phyloP scores from a whole-genome alignment of 345 rosid species.

The Brassica carinata region DNA sequence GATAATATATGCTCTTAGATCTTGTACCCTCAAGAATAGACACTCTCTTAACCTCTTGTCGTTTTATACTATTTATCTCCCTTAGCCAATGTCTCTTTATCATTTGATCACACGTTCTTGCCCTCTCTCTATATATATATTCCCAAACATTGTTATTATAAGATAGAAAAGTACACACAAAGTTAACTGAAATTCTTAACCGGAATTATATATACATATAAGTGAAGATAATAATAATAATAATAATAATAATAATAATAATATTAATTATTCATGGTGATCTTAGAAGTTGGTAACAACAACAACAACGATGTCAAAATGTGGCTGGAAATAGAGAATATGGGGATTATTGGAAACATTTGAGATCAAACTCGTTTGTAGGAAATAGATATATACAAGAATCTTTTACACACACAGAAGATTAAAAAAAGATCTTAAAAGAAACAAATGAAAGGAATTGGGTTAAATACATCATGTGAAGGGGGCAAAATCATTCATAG shows the following conservation, averaged over 20 bases:
- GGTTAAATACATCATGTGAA: constrained; percentile 10
- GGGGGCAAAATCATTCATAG: constrained; percentile 26
- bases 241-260: neutral
- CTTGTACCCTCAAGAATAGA: constrained; percentile 30
- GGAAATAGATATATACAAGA: neutral
- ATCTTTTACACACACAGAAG: neutral
- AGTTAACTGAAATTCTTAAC: neutral
- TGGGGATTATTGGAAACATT: neutral
- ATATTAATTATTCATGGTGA: neutral
- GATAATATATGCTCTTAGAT: constrained; percentile 33
- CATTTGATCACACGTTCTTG: constrained; percentile 6
- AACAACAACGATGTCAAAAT: constrained; percentile 1
- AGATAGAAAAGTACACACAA: neutral
- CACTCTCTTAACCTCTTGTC: constrained; percentile 28
- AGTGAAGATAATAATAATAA: neutral
- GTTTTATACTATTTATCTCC: neutral
- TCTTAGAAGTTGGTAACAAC: neutral
- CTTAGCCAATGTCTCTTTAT: neutral
- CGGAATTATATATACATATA: neutral
- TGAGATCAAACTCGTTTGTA: neutral
- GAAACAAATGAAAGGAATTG: neutral
- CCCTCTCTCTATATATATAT: neutral
- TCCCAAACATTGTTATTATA: neutral
- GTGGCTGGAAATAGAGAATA: neutral
- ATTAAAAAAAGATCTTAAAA: neutral